These are phyloP conservation scores for Moesziomyces sp. DNA, from an alignment of 1,284 basidiomycete genomes.

Conservation along the genomic window DNA sequence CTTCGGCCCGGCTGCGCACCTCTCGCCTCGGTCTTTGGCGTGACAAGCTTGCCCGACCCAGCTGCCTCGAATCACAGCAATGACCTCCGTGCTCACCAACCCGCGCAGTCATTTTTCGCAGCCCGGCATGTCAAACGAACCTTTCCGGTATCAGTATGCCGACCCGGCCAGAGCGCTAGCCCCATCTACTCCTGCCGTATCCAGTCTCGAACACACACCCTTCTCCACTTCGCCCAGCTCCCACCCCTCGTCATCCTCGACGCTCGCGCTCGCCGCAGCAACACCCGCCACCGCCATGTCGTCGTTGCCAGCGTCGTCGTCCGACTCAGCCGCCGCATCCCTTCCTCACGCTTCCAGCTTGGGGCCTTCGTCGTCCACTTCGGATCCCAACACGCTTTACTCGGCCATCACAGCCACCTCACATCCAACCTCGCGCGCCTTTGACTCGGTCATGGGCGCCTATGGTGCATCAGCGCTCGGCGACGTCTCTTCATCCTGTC, in stretches of 20 bases:
- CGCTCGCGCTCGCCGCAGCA: conserved; percentile 16
- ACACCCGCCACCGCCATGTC: conserved; percentile 18
- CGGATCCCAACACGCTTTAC: conserved; percentile 21
- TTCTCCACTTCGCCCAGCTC: conserved; percentile 13
- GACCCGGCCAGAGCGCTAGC: conserved; percentile 23
- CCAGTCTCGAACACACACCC: conserved; percentile 10
- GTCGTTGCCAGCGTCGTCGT: conserved; percentile 10
- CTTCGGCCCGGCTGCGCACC: too few species aligned
- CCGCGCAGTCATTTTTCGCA: conserved; percentile 44
- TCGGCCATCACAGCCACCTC: conserved; percentile 7
- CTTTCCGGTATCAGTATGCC: conserved; percentile 30
- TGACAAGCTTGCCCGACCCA: not conserved
- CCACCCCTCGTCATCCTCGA: conserved; percentile 18
- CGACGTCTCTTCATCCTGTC: conserved; percentile 29
- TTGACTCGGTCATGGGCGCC: conserved; percentile 23
- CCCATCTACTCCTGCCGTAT: conserved; percentile 6
- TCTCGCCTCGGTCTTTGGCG: too few species aligned
- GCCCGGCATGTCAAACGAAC: conserved; percentile 43
- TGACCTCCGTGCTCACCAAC: conserved; percentile 44
- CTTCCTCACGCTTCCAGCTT: conserved; percentile 20
- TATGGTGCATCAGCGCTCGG: conserved; percentile 15
- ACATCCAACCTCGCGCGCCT: conserved; percentile 13
- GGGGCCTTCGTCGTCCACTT: conserved; percentile 11
- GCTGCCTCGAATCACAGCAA: conserved; percentile 6
- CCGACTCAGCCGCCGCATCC: conserved; percentile 6